A percentile compares a stretch with the other conserved stretches of the same genome.
Evolutionary conservation across 108 stramenopile species (phyloP).

Genomic region (Pseudonitzschia multistriata): DNA sequence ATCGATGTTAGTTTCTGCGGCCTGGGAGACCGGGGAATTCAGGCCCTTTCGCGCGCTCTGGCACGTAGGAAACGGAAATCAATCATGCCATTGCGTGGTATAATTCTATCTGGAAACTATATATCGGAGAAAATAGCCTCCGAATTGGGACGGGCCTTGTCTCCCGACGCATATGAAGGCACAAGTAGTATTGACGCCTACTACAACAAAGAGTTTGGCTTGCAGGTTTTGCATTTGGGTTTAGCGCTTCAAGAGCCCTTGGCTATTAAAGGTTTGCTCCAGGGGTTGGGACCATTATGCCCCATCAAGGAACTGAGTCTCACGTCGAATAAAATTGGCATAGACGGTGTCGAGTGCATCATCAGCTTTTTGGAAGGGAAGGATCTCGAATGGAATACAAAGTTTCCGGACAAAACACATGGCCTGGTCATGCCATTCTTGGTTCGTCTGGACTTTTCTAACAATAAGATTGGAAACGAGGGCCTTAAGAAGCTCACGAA

Average conservation of each 20-base stretch:
- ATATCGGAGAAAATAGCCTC: conserved; percentile 51
- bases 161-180: conserved; percentile 34
- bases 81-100: conserved; percentile 57
- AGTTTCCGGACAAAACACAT: too few relatives aligned
- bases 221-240: conserved; percentile 72
- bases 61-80: conserved; percentile 43
- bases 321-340: conserved; percentile 70
- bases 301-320: conserved; percentile 74
- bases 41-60: conserved; percentile 57
- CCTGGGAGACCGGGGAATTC: conserved; percentile 52
- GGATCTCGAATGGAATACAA: not conserved
- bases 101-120: conserved; percentile 73
- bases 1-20: conserved; percentile 82
- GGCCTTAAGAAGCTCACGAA: conserved; percentile 70
- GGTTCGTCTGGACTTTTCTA: conserved; percentile 77
- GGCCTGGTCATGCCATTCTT: conserved; percentile 71
- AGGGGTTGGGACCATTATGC: conserved; percentile 62
- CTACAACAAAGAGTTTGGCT: conserved; percentile 41
- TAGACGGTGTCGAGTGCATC: conserved; percentile 52
- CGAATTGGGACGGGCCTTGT: conserved; percentile 68
- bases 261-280: conserved; percentile 50
- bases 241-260: conserved; percentile 55
- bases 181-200: conserved; percentile 3
- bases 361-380: conserved; percentile 72
- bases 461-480: conserved; percentile 80